Base-by-base conservation (phyloP, 352 stramenopile genomes). In the Pythium sukuiense region DNA sequence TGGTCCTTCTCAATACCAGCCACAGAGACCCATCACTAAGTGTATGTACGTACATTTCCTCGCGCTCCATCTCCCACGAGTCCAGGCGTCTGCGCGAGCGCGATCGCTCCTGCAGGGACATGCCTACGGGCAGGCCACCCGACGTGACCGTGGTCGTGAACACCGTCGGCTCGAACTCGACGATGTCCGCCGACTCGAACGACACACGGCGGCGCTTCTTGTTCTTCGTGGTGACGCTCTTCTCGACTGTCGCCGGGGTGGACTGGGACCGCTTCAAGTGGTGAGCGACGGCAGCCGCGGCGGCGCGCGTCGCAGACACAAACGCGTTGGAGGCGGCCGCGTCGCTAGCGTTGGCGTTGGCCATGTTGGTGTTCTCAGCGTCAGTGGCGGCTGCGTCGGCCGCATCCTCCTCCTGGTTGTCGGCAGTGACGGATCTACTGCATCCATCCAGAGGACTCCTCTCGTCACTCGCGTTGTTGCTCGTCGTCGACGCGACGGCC, bases 101-200 rank as follows among this genome's bases (percentile, higher is more conserved):
- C 37, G 83, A 90, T 37, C 85, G 81, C 60, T 93, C 85, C 57
- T 89, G 83, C 30, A 91, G 72, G 55, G 85, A 93, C 72, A 93
- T 75, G 1, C 85, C 85, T 26, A 93, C 72, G 41, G 85, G 85
- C 32, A 93, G 83, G 37, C 85, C 85, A 12, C 86, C 83, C 0
- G 86, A 94, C 49, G 86, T 94, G 56, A 94, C 77, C 4, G 77
- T 86, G 27, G 85, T 94, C 18, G 85, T 94, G 77, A 85, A 92
- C 18, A 92, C 70, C 11, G 85, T 94, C 5, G 85, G 85, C 67
- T 94, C 85, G 41, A 94, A 94, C 73, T 94, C 85, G 50, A 92
- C 83, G 41, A 94, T 92, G n/a, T 94, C 85, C 1, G 85, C 85
- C 12, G 78, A 76, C 70, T 94, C 85, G 63, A 94, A 94, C 4